Evolutionary conservation across 768 basidiomycete genomes (phyloP).

Genomic region (Xanthoconium purpureum): DNA sequence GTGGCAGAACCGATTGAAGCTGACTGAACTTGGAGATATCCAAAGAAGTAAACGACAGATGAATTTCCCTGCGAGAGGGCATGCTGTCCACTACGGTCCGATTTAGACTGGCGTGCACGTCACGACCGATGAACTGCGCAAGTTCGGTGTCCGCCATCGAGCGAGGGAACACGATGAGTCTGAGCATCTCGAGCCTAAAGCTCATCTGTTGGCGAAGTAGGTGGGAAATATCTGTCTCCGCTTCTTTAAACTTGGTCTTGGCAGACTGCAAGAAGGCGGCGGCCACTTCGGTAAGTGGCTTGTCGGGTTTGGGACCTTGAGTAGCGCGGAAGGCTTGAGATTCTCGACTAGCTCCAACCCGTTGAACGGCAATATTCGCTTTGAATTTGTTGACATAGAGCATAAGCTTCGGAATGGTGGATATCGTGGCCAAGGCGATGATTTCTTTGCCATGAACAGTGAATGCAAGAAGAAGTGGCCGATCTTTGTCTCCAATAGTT

Average conservation of each 20-base stretch:
- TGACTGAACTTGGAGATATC: slow-evolving; percentile 72
- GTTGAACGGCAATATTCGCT: slow-evolving; percentile 67
- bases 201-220: slow-evolving; percentile 72
- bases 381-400: slow-evolving; percentile 73
- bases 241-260: slow-evolving; percentile 65
- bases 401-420: slow-evolving; percentile 75
- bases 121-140: slow-evolving; percentile 67
- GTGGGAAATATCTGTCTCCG: slow-evolving; percentile 56
- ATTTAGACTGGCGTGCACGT: slow-evolving; percentile 68
- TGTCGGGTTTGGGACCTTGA: slow-evolving; percentile 69
- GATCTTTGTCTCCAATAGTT: slow-evolving; percentile 38
- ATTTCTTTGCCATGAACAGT: slow-evolving; percentile 69
- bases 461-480: slow-evolving; percentile 71
- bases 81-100: slow-evolving; percentile 52
- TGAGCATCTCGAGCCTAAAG: slow-evolving; percentile 60
- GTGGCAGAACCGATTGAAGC: slow-evolving; percentile 46
- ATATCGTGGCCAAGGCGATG: slow-evolving; percentile 62
- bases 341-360: slow-evolving; percentile 73
- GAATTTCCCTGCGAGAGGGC: slow-evolving; percentile 60
- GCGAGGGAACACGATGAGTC: slow-evolving; percentile 73
- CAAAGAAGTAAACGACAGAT: slow-evolving; percentile 73
- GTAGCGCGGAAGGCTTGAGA: slow-evolving; percentile 75
- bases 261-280: slow-evolving; percentile 80
- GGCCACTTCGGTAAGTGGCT: slow-evolving; percentile 82
- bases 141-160: slow-evolving; percentile 76